phyloP scores from a whole-genome alignment of 352 stramenopile genomes.

The Phytophthora litchii region DNA sequence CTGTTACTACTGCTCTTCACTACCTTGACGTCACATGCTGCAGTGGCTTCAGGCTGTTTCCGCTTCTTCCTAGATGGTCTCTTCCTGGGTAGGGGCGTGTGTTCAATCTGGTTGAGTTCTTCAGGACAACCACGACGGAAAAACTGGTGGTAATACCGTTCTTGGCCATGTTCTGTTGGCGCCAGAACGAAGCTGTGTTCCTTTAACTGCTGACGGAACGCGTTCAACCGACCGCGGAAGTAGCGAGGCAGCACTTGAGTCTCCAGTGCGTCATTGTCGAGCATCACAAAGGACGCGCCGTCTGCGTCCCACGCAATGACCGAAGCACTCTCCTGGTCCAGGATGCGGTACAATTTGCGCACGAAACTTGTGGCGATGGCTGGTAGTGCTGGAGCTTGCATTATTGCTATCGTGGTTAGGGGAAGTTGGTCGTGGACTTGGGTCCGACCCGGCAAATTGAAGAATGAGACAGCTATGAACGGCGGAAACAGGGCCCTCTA shows the following conservation, averaged over 20 bases:
- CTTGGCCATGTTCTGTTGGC: constrained; percentile 14
- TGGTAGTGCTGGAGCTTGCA: constrained; percentile 19
- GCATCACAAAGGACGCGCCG: constrained; percentile 63
- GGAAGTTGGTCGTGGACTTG: no score
- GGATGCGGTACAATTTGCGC: constrained; percentile 78
- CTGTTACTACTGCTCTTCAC: constrained; percentile 19
- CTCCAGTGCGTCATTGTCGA: constrained; percentile 54
- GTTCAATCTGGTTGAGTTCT: constrained; percentile 43
- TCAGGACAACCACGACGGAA: constrained; percentile 58
- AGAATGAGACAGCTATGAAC: constrained; percentile 26
- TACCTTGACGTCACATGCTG: constrained; percentile 15
- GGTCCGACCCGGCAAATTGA: constrained; percentile 26
- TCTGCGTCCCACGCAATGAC: constrained; percentile 65
- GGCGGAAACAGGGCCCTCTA: neutral
- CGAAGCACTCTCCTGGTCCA: constrained; percentile 57
- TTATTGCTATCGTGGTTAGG: neutral
- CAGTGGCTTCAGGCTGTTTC: constrained; percentile 22
- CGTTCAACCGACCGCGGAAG: constrained; percentile 64
- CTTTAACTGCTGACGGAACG: constrained; percentile 71
- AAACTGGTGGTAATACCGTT: constrained; percentile 47
- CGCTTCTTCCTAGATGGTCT: constrained; percentile 32
- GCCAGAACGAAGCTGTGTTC: constrained; percentile 60
- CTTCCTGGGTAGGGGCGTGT: constrained; percentile 42
- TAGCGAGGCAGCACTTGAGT: constrained; percentile 62
- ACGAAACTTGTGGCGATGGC: constrained; percentile 73